Conservation (phyloP, 345 rosid genomes). For the Triadica sebifera region DNA sequence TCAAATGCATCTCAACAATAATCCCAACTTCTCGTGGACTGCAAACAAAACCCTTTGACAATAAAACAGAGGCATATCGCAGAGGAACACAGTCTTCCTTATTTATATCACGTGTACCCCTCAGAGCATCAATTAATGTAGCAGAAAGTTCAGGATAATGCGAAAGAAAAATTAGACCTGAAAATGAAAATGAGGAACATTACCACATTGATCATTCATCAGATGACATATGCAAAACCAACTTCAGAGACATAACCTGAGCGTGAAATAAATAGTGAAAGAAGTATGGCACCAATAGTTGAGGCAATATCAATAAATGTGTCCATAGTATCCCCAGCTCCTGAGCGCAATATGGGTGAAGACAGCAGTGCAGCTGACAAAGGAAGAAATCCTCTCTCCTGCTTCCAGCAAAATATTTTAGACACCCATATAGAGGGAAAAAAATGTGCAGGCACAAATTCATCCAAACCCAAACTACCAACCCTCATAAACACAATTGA, state of each 20-base stretch:
- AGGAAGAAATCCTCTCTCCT: slow-evolving; percentile 98
- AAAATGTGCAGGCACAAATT: not conserved
- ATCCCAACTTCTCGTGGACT: slow-evolving; percentile 75
- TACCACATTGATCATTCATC: slow-evolving; percentile 12
- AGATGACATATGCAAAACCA: slow-evolving; percentile 2
- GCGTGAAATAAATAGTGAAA: slow-evolving; percentile 75
- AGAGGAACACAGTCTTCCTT: slow-evolving; percentile 91
- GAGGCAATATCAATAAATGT: slow-evolving; percentile 58
- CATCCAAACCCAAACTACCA: not conserved
- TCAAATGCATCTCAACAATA: slow-evolving; percentile 84
- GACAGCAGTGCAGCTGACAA: slow-evolving; percentile 92
- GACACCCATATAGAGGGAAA: slow-evolving; percentile 17
- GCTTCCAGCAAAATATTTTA: slow-evolving; percentile 35
- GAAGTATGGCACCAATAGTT: slow-evolving; percentile 70
- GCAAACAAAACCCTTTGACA: slow-evolving; percentile 89
- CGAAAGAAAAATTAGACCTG: slow-evolving; percentile 82
- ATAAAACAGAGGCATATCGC: slow-evolving; percentile 71
- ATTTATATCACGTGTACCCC: slow-evolving; percentile 49
- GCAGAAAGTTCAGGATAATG: slow-evolving; percentile 73
- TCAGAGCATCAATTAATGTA: slow-evolving; percentile 63
- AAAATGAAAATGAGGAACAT: slow-evolving; percentile 32
- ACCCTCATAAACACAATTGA: not conserved
- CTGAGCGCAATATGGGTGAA: slow-evolving; percentile 53
- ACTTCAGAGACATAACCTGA: slow-evolving; percentile 49
- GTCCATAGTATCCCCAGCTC: slow-evolving; percentile 50